Evolutionary conservation across 257 asterid genomes (phyloP).

Genomic region (Cordia subcordata): DNA sequence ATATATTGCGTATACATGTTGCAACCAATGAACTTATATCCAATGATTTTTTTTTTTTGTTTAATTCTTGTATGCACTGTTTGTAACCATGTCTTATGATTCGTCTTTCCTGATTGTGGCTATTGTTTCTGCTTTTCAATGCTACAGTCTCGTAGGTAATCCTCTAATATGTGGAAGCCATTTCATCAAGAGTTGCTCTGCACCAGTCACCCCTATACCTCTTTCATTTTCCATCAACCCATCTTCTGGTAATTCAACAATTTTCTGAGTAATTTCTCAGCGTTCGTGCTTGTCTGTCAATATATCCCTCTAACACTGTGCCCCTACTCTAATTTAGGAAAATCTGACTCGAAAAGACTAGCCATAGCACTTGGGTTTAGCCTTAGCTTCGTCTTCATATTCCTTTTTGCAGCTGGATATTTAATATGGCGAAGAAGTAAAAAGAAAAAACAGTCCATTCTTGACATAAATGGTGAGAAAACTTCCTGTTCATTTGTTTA

Average conservation of each 20-base stretch:
- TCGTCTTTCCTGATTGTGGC: not conserved
- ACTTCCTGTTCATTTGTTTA: not conserved
- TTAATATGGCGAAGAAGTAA: conserved; percentile 52
- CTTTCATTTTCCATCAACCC: conserved; percentile 49
- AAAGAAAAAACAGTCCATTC: conserved; percentile 48
- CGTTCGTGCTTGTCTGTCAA: not conserved
- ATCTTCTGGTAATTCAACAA: conserved; percentile 34
- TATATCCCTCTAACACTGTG: not conserved
- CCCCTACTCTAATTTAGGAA: conserved; percentile 28
- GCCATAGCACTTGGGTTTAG: conserved; percentile 75
- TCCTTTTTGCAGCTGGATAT: conserved; percentile 28
- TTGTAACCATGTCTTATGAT: not conserved
- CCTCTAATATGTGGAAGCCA: conserved; percentile 75
- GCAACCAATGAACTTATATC: not conserved
- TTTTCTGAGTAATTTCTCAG: not conserved
- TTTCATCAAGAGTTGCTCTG: conserved; percentile 61
- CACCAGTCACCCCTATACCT: conserved; percentile 44
- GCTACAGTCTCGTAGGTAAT: conserved; percentile 64
- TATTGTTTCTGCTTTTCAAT: not conserved
- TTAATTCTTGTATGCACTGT: too few species aligned
- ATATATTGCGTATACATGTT: not conserved
- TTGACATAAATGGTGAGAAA: conserved; percentile 49
- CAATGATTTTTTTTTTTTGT: not conserved
- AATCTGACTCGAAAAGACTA: conserved; percentile 45
- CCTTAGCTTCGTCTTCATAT: conserved; percentile 39